phyloP scores from a whole-genome alignment of 2,329 filamentous ascomycete species.

The Graphilbum sp. region DNA sequence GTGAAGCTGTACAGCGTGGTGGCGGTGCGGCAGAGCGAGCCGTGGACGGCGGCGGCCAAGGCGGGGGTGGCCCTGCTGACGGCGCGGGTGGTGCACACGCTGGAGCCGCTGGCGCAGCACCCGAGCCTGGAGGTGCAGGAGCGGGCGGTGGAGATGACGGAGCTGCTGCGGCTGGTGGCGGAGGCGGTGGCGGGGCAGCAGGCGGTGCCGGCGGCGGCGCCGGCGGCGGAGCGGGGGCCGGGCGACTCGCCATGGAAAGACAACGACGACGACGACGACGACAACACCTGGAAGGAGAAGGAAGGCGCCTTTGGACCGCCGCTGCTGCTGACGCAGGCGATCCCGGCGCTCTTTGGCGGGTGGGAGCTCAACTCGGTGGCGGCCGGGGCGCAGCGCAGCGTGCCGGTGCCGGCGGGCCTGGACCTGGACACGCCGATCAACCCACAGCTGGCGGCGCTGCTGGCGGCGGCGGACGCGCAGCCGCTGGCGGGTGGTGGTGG shows the following conservation, averaged over 20 bases:
- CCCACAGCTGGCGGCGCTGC: constrained; percentile 48
- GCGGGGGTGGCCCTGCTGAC: constrained; percentile 62
- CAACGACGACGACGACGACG: no score
- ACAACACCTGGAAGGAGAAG: no score
- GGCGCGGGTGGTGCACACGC: constrained; percentile 63
- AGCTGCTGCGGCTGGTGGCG: constrained; percentile 70
- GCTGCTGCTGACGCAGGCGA: constrained; percentile 72
- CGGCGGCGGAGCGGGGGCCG: constrained; percentile 32
- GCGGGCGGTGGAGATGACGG: constrained; percentile 78
- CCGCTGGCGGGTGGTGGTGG: no score
- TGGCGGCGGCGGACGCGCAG: constrained; percentile 38
- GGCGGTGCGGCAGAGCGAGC: constrained; percentile 42
- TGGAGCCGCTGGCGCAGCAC: constrained; percentile 66
- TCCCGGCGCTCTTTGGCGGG: constrained; percentile 69
- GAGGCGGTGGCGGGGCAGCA: constrained; percentile 62
- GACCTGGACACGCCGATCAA: constrained; percentile 76
- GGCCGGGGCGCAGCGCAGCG: constrained; percentile 63
- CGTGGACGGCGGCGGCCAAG: constrained; percentile 60
- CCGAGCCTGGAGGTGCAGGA: constrained; percentile 91
- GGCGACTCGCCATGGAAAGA: no score
- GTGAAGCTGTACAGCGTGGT: constrained; percentile 71
- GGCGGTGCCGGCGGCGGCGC: constrained; percentile 29
- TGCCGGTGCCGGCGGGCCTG: constrained; percentile 60
- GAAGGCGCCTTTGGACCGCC: no score
- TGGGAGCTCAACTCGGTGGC: constrained; percentile 89